Evolutionary conservation across 2,329 filamentous ascomycete genomes (phyloP).

Genomic region (Delphinella strobiligena): DNA sequence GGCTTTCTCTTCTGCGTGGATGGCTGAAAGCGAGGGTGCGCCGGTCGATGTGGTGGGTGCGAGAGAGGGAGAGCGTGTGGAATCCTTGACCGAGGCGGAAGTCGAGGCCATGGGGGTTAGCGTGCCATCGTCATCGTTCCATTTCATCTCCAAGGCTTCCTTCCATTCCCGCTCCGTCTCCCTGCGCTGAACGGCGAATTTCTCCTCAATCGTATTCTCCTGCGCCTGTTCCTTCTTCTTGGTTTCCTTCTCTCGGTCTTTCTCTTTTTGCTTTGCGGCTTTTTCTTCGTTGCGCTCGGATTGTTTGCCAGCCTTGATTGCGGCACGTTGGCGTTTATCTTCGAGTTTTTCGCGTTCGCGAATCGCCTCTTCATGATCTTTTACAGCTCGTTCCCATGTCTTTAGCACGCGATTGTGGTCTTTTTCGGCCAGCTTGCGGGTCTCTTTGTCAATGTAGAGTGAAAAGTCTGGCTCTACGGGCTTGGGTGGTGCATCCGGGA

Average conservation of each 20-base stretch:
- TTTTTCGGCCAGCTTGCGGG: constrained; percentile 56
- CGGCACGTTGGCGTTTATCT: constrained; percentile 26
- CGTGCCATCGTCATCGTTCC: constrained; percentile 6
- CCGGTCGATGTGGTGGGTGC: neutral
- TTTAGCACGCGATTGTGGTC: constrained; percentile 53
- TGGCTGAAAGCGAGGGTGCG: neutral
- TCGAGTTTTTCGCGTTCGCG: constrained; percentile 50
- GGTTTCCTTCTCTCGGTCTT: constrained; percentile 16
- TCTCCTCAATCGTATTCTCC: neutral
- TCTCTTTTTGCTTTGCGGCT: constrained; percentile 22
- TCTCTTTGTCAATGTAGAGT: constrained; percentile 49
- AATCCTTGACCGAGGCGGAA: neutral
- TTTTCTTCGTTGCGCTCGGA: constrained; percentile 23
- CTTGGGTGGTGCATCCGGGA: constrained; percentile 41
- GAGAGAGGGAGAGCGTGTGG: constrained; percentile 1
- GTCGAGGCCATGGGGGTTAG: constrained; percentile 3
- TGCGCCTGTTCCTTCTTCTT: constrained; percentile 12
- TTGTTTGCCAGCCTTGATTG: constrained; percentile 19
- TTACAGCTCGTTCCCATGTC: constrained; percentile 53
- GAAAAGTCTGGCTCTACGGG: constrained; percentile 42
- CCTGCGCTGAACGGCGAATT: constrained; percentile 1
- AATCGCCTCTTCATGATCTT: constrained; percentile 53
- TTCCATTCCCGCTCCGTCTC: constrained; percentile 7
- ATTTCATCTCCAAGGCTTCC: constrained; percentile 1
- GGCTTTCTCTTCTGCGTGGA: constrained; percentile 9